Evolutionary conservation across 257 asterid species (phyloP).

Genomic region (Nicotiana paniculata): DNA sequence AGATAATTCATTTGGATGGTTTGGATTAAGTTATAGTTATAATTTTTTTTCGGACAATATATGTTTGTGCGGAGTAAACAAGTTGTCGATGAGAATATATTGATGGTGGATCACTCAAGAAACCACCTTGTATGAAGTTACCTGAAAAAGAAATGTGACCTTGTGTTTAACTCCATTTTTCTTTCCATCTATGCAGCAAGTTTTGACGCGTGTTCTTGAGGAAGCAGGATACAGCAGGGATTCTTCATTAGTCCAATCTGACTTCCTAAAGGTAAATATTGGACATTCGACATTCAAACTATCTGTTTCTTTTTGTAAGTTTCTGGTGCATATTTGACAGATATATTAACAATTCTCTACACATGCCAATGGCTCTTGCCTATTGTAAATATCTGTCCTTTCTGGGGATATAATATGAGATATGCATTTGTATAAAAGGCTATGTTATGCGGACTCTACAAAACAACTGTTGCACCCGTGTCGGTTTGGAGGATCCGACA

Average conservation of each 20-base stretch:
- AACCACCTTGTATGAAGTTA: background rate
- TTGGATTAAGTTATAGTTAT: background rate
- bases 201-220: conserved; percentile 71
- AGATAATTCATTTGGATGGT: background rate
- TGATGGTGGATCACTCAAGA: background rate
- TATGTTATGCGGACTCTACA: no score
- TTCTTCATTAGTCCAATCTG: conserved; percentile 57
- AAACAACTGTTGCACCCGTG: no score
- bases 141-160: background rate
- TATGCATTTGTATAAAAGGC: background rate
- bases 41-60: background rate
- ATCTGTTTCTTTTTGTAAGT: background rate
- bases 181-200: conserved; percentile 33
- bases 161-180: background rate
- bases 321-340: background rate
- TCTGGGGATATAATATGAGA: background rate
- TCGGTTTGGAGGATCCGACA: no score
- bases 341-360: background rate
- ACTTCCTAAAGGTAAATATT: conserved; percentile 66
- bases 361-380: background rate
- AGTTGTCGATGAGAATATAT: background rate
- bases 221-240: conserved; percentile 81
- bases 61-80: background rate
- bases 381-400: background rate
- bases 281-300: background rate